Evolutionary conservation across 345 rosid species (phyloP).

Genomic region (Brassica incana): DNA sequence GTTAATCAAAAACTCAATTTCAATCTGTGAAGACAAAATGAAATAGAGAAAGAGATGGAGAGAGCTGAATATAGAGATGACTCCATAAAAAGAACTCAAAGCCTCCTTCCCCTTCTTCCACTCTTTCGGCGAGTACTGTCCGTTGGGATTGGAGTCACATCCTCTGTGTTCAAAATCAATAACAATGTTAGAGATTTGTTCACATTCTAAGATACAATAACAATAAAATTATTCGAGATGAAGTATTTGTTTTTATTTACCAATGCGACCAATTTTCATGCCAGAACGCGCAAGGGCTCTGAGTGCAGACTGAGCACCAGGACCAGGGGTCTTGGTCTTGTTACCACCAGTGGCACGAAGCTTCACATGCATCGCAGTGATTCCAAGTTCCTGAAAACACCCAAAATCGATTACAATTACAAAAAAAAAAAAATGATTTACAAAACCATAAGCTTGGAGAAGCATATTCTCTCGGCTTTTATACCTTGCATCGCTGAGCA

Average conservation of each 20-base stretch:
- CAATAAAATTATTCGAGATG: background rate
- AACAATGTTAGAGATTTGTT: background rate
- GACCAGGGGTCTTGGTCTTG: conserved; percentile 87
- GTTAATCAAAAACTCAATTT: conserved; percentile 2
- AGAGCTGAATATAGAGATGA: background rate
- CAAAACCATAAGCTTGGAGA: background rate
- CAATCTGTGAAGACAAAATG: background rate
- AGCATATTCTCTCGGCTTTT: background rate
- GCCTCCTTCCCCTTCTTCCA: conserved; percentile 85
- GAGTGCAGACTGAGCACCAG: conserved; percentile 88
- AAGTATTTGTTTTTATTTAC: conserved; percentile 20
- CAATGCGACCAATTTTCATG: conserved; percentile 83
- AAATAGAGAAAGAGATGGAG: background rate
- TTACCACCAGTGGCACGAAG: conserved; percentile 84
- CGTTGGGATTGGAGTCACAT: conserved; percentile 75
- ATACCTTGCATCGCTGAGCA: conserved; percentile 71
- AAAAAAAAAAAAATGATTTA: background rate
- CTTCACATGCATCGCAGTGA: conserved; percentile 81
- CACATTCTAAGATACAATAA: background rate
- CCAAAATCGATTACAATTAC: background rate
- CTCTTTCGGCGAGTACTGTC: conserved; percentile 86
- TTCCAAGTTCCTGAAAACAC: conserved; percentile 62
- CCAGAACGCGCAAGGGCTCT: conserved; percentile 88
- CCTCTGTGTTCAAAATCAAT: conserved; percentile 48
- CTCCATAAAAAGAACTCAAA: conserved; percentile 37